phyloP scores from a whole-genome alignment of 495 filamentous ascomycete genomes.

The Glarea lozoyensis region DNA sequence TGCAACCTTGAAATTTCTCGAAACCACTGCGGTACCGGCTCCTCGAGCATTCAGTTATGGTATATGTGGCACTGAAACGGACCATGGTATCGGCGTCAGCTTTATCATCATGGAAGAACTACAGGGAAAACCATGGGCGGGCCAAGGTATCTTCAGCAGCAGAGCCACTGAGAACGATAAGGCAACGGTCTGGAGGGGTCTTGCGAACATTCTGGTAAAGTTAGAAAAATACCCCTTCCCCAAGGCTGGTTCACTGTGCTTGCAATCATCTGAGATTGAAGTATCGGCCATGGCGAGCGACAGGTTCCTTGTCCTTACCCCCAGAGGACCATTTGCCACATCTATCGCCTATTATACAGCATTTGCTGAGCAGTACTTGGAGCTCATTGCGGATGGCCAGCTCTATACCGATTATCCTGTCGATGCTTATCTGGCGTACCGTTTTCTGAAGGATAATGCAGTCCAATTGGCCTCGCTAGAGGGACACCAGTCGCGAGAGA shows the following conservation, averaged over 20 bases:
- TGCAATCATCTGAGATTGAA: conserved; percentile 8
- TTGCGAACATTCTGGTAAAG: conserved; percentile 1
- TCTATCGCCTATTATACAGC: conserved; percentile 9
- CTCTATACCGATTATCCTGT: conserved; percentile 17
- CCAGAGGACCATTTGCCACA: conserved; percentile 9
- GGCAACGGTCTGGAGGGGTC: conserved; percentile 1
- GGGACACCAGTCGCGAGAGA: conserved; percentile 1
- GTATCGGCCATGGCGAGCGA: conserved; percentile 15
- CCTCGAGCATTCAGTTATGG: conserved; percentile 3
- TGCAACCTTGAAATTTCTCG: conserved; percentile 11
- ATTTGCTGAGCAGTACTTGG: conserved; percentile 15
- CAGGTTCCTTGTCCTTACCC: conserved; percentile 15
- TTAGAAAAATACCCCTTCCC: conserved; percentile 2
- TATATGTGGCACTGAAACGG: conserved; percentile 12
- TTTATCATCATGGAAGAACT: conserved; percentile 16
- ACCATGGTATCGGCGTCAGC: conserved; percentile 9
- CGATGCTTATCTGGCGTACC: conserved; percentile 30
- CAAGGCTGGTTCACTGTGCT: conserved; percentile 11
- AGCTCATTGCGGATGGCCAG: conserved; percentile 17
- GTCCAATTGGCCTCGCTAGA: conserved; percentile 5
- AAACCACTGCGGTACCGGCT: not conserved
- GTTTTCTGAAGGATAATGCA: conserved; percentile 27
- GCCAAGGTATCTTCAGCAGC: conserved; percentile 1
- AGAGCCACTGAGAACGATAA: not conserved
- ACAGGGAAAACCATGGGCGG: conserved; percentile 12